These are phyloP conservation scores for Rossbeevera mucosa DNA, from an alignment of 768 basidiomycete species.

Conservation along the genomic window DNA sequence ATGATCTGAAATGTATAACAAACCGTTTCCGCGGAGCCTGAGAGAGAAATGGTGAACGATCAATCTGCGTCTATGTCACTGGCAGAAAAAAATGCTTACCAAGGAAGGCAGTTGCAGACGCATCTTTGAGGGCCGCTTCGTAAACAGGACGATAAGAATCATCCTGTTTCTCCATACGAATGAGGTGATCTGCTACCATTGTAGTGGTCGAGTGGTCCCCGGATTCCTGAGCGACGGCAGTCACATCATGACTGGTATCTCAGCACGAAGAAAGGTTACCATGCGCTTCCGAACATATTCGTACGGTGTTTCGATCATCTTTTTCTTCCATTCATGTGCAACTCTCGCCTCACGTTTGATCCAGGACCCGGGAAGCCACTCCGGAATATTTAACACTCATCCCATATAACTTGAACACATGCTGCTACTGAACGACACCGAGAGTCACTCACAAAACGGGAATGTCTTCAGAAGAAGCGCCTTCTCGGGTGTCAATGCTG, in stretches of 20 bases:
- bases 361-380: constrained; percentile 4
- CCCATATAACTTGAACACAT: not conserved
- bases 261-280: not conserved
- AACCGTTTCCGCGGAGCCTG: not conserved
- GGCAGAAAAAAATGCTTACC: not conserved
- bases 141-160: not conserved
- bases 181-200: not conserved
- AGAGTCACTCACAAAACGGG: constrained; percentile 12
- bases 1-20: not conserved
- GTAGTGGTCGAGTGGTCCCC: not conserved
- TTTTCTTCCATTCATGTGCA: not conserved
- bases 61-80: not conserved
- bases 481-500: not conserved
- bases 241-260: not conserved
- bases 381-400: not conserved
- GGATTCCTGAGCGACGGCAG: not conserved
- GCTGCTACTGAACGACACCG: not conserved
- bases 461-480: constrained; percentile 1
- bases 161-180: not conserved
- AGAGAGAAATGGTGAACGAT: not conserved
- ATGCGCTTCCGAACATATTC: not conserved
- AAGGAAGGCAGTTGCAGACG: not conserved
- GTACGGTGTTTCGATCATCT: constrained; percentile 3
- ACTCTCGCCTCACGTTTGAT: constrained; percentile 2
- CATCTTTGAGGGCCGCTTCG: not conserved